Evolutionary conservation across 1,139 yeast genomes (phyloP), one percentile per base, ranked within the genome.

Genomic region (Blastobotrys buckinghamii): DNA sequence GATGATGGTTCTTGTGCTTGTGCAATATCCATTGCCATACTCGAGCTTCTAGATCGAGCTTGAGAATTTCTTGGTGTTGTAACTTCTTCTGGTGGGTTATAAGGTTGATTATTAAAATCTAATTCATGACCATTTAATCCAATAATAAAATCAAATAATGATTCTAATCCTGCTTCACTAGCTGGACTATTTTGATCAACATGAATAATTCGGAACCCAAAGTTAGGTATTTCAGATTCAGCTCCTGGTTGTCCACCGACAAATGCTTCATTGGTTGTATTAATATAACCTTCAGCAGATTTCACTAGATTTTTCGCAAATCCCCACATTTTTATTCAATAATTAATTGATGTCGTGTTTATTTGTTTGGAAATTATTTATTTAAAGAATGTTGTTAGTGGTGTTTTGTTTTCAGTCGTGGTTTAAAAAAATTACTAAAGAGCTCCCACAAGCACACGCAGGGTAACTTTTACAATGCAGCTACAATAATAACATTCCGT

Each of bases 141-240:
- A 27, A 89, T 76, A 43, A 92, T 79, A 62, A 75, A 90, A 64
- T 92, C 97, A 62, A 90, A 92, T 80, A 88, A 82, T 10, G 95
- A 76, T 65, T 88, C 95, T 24, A 92, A 64, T 5, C 82, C 84
- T 30, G 72, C 67, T 32, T 67, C 72, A 12, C 67, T 62, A 7
- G 73, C 77, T 13, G 65, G 55, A 1, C 81, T 73, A 46, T 62
- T 68, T 33, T 66, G 64, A 37, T 69, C 75, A 4, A 78, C 80
- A 24, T 71, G 68, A 1, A 82, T 60, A 2, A 82, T 76, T 34
- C 88, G 70, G 48, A 82, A 71, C 0, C 87, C 89, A 46, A 70
- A 64, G n/a, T 27, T 26, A 16, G 51, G 66, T 22, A 7, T 4
- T 54, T 6, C 64, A 56, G n/a, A 60, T 15, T 40, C 13, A 10